Evolutionary conservation across 228 moss, liverwort and hornwort species (phyloP), one percentile per base, ranked within the genome.

Genomic region (Sphagnum fallax): DNA sequence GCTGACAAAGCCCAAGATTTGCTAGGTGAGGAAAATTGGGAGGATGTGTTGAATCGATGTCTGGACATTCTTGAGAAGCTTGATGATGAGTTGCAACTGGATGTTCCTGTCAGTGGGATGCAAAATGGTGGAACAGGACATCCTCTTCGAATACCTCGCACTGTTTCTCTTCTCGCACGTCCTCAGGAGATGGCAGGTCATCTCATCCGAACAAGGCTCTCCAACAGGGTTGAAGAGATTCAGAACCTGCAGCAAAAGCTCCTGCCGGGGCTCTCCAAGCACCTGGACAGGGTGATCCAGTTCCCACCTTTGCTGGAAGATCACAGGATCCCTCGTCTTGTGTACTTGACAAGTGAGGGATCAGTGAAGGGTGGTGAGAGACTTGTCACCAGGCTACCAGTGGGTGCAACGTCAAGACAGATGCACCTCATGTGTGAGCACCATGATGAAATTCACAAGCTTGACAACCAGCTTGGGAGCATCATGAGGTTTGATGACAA

Each of bases 341-440:
- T 87, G 11, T 87, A 84, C 65, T 81, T 84, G 4, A 83, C 80
- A 65, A 87, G 84, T 4, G 77, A 78, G 0, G 87, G 81, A 4
- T 84, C 81, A 53, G 18, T 77, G 0, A 81, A 76, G 32, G 84
- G 73, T 55, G 81, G 83, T 57, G 84, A 84, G 79, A 78, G 81
- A 8, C 76, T 87, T n/a, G 77, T 84, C 52, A 83, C 81, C 52
- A 77, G 65, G 70, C 75, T 84, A 0, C 8, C 49, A 4, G 79
- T 79, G 11, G 83, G 84, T 4, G 81, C 79, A 1, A 78, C 76
- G 8, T 84, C 87, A 7, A 77, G 83, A 51, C 81, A 81, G 55
- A 68, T 87, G 0, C 87, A 87, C 32, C 66, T 81, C 52, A 84
- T 87, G 87, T 87, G 87, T 73, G 87, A 87, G 75, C 87, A 87